Percentiles rank a stretch among this genome's conserved stretches.
phyloP scores from a whole-genome alignment of 2,329 filamentous ascomycete species.

The Xylaria polymorpha region DNA sequence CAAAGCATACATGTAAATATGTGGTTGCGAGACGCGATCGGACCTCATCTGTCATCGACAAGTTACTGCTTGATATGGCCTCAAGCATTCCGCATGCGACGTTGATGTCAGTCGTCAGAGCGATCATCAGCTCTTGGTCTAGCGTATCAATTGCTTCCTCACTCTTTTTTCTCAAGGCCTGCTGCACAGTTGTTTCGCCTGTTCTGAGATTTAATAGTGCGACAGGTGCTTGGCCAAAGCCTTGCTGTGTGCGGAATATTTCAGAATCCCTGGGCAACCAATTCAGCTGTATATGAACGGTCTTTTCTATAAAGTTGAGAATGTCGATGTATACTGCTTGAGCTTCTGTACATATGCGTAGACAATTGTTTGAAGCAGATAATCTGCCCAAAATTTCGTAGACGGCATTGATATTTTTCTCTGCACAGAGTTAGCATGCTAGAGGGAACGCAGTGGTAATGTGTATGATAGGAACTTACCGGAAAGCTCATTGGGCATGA shows the following conservation, averaged over 20 bases:
- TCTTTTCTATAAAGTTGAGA: constrained; percentile 43
- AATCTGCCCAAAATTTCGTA: constrained; percentile 41
- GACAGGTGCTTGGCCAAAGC: constrained; percentile 23
- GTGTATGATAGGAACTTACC: constrained; percentile 51
- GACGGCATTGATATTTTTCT: constrained; percentile 38
- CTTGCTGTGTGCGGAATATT: constrained; percentile 15
- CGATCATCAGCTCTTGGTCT: constrained; percentile 50
- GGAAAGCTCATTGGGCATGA: constrained; percentile 57
- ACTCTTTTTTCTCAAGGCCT: constrained; percentile 41
- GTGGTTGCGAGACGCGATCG: constrained; percentile 54
- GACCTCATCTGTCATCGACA: constrained; percentile 42
- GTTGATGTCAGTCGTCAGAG: constrained; percentile 55
- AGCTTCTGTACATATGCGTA: constrained; percentile 45
- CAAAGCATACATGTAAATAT: constrained; percentile 57
- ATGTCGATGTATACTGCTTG: constrained; percentile 51
- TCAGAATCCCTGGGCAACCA: neutral
- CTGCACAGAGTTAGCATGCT: constrained; percentile 38
- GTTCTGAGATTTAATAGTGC: constrained; percentile 44
- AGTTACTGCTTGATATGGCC: constrained; percentile 47
- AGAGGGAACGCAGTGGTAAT: neutral
- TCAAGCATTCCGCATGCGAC: constrained; percentile 57
- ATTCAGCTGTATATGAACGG: neutral
- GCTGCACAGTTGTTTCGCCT: constrained; percentile 50
- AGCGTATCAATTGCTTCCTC: constrained; percentile 41
- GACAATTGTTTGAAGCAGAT: constrained; percentile 32